Evolutionary conservation across 2,329 filamentous ascomycete species (phyloP), one percentile per base, ranked within the genome.

Genomic region (Gaeumannomyces tritici): DNA sequence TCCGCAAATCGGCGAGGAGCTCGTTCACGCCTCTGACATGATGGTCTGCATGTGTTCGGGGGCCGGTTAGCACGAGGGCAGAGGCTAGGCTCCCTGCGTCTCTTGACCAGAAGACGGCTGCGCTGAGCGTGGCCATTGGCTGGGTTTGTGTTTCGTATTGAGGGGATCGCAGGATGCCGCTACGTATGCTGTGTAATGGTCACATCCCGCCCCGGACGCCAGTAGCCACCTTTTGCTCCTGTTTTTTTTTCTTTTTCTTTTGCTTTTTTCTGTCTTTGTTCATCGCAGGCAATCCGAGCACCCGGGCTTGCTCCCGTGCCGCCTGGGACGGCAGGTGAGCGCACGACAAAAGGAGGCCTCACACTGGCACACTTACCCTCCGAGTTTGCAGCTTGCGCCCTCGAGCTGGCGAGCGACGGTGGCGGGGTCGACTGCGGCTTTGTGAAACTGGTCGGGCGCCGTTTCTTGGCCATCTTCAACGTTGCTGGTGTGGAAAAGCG

Each of bases 401-500:
- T 61, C 21, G 75, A 75, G 61, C 76, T 74, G 65, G 72, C 73
- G 62, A 82, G 73, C 64, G 79, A 79, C 62, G 80, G 77, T 66
- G 83, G 79, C 33, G 78, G 79, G 67, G 83, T 81, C 64, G 80
- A 81, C 68, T 75, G 79, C 67, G 84, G 84, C 72, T 86, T 87
- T 66, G 83, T 83, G 68, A 81, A 84, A 69, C 77, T 77, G 68
- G 73, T 69, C 67, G 80, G 76, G 62, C 82, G 80, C 73, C 83
- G 79, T 79, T 86, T 87, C 78, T 86, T 87, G 74, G 85, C 83
- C 85, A 88, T 88, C 68, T 69, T 70, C 61, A 28, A 51, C 18
- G 42, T n/a, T 4, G 42, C 42, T 51, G 18, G 35, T 6, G 35
- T 3, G 35, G 35, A n/a, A 42, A 42, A 42, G 12, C 12, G 18